Conservation (phyloP, 2,329 filamentous ascomycete species). For the Zopfia rhizophila region DNA sequence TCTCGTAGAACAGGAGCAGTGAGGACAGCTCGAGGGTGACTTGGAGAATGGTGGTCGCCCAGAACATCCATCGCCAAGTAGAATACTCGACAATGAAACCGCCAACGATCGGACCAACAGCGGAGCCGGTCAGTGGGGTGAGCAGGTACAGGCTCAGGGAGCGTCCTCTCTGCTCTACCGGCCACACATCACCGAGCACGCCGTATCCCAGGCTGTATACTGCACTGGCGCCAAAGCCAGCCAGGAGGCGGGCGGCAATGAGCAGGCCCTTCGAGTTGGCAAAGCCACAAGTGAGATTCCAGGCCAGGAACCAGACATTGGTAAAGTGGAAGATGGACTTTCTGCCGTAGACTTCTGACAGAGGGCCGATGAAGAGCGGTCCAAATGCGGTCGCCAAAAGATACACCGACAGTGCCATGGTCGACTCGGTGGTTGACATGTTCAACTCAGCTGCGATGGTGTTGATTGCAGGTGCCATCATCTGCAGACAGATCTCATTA, state of each 20-base stretch:
- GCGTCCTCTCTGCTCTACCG: conserved; percentile 32
- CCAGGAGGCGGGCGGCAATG: conserved; percentile 36
- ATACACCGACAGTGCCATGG: conserved; percentile 42
- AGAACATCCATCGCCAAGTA: conserved; percentile 45
- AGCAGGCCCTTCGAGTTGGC: conserved; percentile 34
- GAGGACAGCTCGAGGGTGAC: conserved; percentile 56
- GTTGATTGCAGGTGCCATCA: conserved; percentile 39
- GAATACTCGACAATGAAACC: conserved; percentile 38
- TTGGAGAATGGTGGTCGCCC: conserved; percentile 37
- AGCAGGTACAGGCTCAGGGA: conserved; percentile 34
- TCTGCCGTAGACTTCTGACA: conserved; percentile 42
- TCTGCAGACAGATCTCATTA: too few relatives aligned
- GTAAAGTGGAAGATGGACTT: conserved; percentile 32
- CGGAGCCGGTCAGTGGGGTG: conserved; percentile 33
- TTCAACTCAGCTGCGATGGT: conserved; percentile 33
- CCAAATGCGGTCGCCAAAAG: conserved; percentile 41
- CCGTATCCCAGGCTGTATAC: conserved; percentile 34
- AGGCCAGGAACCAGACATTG: conserved; percentile 38
- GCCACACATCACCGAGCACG: conserved; percentile 40
- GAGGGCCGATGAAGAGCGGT: conserved; percentile 38
- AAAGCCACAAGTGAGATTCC: conserved; percentile 40
- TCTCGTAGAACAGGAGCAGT: conserved; percentile 65
- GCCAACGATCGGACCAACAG: conserved; percentile 38
- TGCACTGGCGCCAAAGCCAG: conserved; percentile 38
- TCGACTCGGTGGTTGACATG: conserved; percentile 32